Evolutionary conservation across 23 red algal genomes (phyloP).

Genomic region (Gracilaria vermiculophylla): DNA sequence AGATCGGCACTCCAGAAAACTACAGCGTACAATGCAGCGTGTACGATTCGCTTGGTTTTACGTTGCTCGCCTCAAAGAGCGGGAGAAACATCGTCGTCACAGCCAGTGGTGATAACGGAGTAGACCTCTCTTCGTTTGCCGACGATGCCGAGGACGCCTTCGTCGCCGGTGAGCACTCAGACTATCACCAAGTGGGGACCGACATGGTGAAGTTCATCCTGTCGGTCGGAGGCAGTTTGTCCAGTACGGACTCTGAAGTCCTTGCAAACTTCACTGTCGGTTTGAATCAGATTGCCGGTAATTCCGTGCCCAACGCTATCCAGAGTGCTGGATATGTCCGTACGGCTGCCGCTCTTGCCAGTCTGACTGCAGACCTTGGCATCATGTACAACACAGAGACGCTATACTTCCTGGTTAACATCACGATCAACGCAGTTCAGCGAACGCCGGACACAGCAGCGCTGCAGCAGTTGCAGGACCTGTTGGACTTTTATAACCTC

Average conservation of each 20-base stretch:
- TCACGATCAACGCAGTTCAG: constrained; percentile 41
- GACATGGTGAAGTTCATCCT: constrained; percentile 67
- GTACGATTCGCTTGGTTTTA: constrained; percentile 52
- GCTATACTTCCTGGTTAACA: constrained; percentile 58
- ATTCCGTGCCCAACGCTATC: constrained; percentile 45
- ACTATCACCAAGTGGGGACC: constrained; percentile 32
- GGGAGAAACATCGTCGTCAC: constrained; percentile 19
- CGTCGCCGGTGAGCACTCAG: constrained; percentile 52
- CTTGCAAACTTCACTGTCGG: constrained; percentile 53
- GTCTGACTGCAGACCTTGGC: constrained; percentile 30
- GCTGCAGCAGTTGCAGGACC: constrained; percentile 42
- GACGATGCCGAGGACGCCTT: constrained; percentile 37
- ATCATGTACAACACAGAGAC: constrained; percentile 40
- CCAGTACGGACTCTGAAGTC: constrained; percentile 14
- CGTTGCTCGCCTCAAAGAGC: constrained; percentile 23
- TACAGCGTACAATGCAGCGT: constrained; percentile 42
- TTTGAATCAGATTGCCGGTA: constrained; percentile 47
- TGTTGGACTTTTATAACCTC: constrained; percentile 47
- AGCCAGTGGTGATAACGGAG: not conserved
- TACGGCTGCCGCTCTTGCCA: constrained; percentile 42
- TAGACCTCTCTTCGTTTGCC: not conserved
- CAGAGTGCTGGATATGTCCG: constrained; percentile 56
- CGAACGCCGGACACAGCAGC: constrained; percentile 38
- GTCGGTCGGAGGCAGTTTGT: not conserved
- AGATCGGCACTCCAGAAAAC: constrained; percentile 23